Percentiles rank a stretch among this genome's conserved stretches.
These are phyloP conservation scores for Boletellus sp. DNA, from an alignment of 768 basidiomycete species.

Conservation along the genomic window DNA sequence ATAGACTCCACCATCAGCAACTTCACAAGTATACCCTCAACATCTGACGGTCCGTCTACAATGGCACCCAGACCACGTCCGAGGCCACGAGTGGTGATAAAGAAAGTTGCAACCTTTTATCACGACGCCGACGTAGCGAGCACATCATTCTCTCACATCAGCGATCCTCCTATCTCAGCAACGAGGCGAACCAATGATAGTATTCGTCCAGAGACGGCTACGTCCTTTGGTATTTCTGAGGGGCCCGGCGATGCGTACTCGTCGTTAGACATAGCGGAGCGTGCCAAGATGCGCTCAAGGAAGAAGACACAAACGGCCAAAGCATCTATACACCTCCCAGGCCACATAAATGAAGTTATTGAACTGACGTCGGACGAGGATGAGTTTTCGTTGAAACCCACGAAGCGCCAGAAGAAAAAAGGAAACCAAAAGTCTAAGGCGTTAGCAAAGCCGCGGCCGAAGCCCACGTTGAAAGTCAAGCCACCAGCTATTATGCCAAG, in stretches of 20 bases:
- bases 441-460: conserved; percentile 24
- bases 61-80: conserved; percentile 24
- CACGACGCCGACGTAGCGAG: background rate
- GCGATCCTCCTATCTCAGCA: conserved; percentile 11
- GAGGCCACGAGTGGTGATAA: conserved; percentile 29
- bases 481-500: conserved; percentile 7
- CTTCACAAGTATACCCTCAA: conserved; percentile 13
- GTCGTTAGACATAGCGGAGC: conserved; percentile 48
- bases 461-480: conserved; percentile 22
- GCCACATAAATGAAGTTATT: conserved; percentile 35
- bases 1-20: conserved; percentile 8
- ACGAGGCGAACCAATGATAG: conserved; percentile 17
- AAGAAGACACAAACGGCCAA: conserved; percentile 26
- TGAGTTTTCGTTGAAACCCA: conserved; percentile 32
- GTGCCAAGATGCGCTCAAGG: conserved; percentile 53
- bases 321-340: conserved; percentile 1
- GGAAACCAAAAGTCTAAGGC: conserved; percentile 28
- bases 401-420: conserved; percentile 32
- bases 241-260: conserved; percentile 17
- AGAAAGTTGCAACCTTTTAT: conserved; percentile 7
- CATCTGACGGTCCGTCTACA: background rate
- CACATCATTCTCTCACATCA: conserved; percentile 22
- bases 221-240: conserved; percentile 11
- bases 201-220: conserved; percentile 15
- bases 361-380: conserved; percentile 46